These are phyloP conservation scores for Agastache rugosa DNA, from an alignment of 257 asterid genomes.

Conservation along the genomic window DNA sequence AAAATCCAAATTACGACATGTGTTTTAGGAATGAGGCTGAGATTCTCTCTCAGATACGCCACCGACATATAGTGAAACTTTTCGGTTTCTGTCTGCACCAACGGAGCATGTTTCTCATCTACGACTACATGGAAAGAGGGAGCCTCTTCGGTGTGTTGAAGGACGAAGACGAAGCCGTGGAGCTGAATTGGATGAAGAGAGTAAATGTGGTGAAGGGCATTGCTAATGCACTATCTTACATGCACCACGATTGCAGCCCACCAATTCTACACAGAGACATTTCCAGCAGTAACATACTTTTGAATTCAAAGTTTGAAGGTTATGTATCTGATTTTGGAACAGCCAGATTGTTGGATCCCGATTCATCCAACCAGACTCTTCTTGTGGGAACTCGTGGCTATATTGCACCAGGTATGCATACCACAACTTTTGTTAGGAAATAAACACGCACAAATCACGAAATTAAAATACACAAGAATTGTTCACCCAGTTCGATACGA, in stretches of 20 bases:
- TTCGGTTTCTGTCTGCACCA: background rate
- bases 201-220: constrained; percentile 22
- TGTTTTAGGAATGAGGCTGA: constrained; percentile 15
- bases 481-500: no score
- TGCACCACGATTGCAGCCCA: constrained; percentile 30
- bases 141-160: background rate
- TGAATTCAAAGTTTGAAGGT: background rate
- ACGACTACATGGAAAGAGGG: constrained; percentile 14
- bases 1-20: background rate
- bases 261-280: constrained; percentile 39
- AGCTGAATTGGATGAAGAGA: constrained; percentile 29
- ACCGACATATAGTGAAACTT: background rate
- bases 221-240: constrained; percentile 24
- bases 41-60: background rate
- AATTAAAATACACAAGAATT: no score
- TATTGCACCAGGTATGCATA: background rate
- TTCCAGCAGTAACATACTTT: constrained; percentile 16
- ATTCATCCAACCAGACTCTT: background rate
- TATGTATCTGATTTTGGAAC: constrained; percentile 4
- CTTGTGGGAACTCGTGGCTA: background rate
- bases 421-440: no score
- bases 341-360: background rate
- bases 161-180: background rate
- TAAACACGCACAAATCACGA: no score
- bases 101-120: constrained; percentile 5